These are phyloP conservation scores for Amanita muscaria DNA, from an alignment of 768 basidiomycete genomes.

Conservation along the genomic window DNA sequence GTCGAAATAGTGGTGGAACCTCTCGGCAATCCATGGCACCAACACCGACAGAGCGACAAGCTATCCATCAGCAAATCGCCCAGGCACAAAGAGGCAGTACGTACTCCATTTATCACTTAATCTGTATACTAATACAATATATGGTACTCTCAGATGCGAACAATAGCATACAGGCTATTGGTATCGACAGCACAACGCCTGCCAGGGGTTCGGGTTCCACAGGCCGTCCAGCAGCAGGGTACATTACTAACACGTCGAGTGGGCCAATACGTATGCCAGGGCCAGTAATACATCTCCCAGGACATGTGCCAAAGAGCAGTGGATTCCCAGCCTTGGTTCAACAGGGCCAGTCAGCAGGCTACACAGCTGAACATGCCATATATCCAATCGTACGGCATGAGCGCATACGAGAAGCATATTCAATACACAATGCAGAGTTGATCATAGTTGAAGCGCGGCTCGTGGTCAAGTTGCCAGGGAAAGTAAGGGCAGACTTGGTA, in stretches of 20 bases:
- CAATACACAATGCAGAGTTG: neutral
- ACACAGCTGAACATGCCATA: neutral
- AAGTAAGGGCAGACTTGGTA: neutral
- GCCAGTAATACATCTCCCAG: too few relatives aligned
- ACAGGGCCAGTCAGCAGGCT: too few relatives aligned
- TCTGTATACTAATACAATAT: neutral
- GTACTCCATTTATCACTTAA: neutral
- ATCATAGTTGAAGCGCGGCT: neutral
- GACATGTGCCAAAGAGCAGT: too few relatives aligned
- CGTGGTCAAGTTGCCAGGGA: neutral
- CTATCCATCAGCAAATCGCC: neutral
- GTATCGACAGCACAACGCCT: neutral
- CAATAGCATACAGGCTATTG: neutral
- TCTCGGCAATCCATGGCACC: neutral
- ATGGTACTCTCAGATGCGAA: neutral
- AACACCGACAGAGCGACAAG: neutral
- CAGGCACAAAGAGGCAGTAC: neutral
- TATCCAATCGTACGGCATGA: neutral
- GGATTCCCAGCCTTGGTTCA: too few relatives aligned
- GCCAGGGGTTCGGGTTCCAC: too few relatives aligned
- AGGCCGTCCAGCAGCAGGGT: too few relatives aligned
- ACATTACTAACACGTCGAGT: neutral
- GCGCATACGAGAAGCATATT: neutral
- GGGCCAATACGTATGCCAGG: too few relatives aligned
- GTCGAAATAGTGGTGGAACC: neutral